A percentile compares a stretch with the other conserved stretches of the same genome.
phyloP scores from a whole-genome alignment of 805 yeast species.

The Clavispora santaluciae region DNA sequence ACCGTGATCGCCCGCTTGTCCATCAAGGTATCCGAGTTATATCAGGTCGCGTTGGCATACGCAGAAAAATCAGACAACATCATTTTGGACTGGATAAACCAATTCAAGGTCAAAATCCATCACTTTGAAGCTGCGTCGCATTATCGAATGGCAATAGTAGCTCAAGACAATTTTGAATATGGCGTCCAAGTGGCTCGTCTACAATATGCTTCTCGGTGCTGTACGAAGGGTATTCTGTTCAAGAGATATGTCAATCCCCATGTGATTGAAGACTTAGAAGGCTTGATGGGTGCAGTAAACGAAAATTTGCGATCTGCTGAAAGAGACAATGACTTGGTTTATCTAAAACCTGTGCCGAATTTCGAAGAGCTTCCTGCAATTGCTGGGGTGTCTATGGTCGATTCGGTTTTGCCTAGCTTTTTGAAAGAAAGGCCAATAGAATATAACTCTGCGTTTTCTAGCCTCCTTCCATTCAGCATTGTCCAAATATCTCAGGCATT shows the following conservation, averaged over 20 bases:
- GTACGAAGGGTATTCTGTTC: conserved; percentile 34
- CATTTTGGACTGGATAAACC: conserved; percentile 60
- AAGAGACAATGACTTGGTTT: conserved; percentile 77
- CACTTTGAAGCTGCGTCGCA: conserved; percentile 74
- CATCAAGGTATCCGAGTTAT: conserved; percentile 54
- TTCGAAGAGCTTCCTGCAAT: conserved; percentile 36
- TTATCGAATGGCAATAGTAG: conserved; percentile 52
- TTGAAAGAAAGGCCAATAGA: conserved; percentile 16
- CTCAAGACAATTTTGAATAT: conserved; percentile 46
- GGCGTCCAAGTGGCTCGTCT: conserved; percentile 71
- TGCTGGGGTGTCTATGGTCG: conserved; percentile 53
- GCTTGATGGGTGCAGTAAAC: conserved; percentile 43
- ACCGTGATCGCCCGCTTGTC: conserved; percentile 62
- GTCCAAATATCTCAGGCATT: conserved; percentile 65
- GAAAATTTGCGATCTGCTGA: conserved; percentile 52
- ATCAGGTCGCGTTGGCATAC: conserved; percentile 38
- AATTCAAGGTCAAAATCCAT: conserved; percentile 49
- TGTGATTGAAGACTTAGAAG: conserved; percentile 49
- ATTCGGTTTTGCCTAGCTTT: conserved; percentile 32
- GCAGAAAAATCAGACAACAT: conserved; percentile 43
- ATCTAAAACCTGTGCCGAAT: conserved; percentile 60
- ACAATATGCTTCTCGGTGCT: conserved; percentile 34
- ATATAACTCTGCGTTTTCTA: conserved; percentile 4
- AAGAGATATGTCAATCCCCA: conserved; percentile 38
- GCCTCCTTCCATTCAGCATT: conserved; percentile 59